Conservation (phyloP, 371 early-diverging fungal species). For the Basidiobolus meristosporus region DNA sequence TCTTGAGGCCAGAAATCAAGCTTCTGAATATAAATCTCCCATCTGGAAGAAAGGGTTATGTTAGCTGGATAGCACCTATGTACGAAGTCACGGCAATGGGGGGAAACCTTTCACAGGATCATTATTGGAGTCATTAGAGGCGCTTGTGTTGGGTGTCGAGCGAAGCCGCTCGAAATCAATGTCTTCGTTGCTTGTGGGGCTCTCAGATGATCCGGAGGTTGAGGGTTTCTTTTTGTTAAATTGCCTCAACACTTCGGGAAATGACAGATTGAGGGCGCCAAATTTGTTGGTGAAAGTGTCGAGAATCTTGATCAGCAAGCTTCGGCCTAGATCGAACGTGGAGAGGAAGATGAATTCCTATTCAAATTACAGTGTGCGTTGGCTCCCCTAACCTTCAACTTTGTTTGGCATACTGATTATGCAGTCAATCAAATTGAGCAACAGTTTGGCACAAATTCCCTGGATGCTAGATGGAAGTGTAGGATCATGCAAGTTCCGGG, state of each 20-base stretch:
- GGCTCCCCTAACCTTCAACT: slow-evolving; percentile 13
- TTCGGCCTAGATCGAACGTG: slow-evolving; percentile 31
- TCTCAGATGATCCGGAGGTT: no score
- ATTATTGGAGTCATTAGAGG: no score
- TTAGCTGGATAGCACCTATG: neutral
- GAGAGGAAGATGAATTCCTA: neutral
- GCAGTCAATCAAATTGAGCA: slow-evolving; percentile 81
- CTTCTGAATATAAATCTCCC: slow-evolving; percentile 67
- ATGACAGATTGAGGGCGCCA: slow-evolving; percentile 42
- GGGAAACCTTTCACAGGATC: slow-evolving; percentile 1
- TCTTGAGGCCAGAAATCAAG: slow-evolving; percentile 70
- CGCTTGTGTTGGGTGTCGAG: no score
- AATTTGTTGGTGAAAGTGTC: slow-evolving; percentile 68
- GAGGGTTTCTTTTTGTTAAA: no score
- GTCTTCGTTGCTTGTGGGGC: slow-evolving; percentile 22
- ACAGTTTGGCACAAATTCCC: slow-evolving; percentile 86
- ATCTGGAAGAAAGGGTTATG: slow-evolving; percentile 10
- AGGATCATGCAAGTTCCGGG: slow-evolving; percentile 76
- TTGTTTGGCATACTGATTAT: slow-evolving; percentile 50
- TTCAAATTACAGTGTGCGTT: neutral
- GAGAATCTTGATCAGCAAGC: slow-evolving; percentile 64
- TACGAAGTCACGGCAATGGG: neutral
- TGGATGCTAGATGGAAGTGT: slow-evolving; percentile 76
- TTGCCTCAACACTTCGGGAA: slow-evolving; percentile 25
- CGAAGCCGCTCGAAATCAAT: slow-evolving; percentile 65